Conservation (phyloP, 208 protist species). For the Crithidia bombi region DNA sequence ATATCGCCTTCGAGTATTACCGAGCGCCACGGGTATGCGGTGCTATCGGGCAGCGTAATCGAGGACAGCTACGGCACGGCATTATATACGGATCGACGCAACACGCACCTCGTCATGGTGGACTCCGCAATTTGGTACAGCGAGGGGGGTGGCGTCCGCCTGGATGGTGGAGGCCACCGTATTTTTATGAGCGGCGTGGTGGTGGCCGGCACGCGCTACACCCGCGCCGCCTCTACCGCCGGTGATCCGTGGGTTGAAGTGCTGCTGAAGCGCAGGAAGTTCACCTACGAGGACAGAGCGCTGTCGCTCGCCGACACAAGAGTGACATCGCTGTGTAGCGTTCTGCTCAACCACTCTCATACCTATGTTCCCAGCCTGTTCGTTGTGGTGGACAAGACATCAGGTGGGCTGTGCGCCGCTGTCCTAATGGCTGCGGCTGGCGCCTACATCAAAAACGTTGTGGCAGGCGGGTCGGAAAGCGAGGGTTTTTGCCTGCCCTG, state of each 20-base stretch:
- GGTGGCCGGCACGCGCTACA: conserved; percentile 42
- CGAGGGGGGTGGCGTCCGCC: conserved; percentile 41
- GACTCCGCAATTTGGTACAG: conserved; percentile 43
- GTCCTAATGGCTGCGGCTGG: not conserved
- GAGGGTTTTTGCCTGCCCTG: conserved; percentile 50
- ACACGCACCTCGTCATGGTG: conserved; percentile 29
- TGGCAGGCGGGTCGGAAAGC: conserved; percentile 47
- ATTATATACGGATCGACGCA: conserved; percentile 30
- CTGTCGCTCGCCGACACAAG: conserved; percentile 1
- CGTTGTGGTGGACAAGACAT: too few species aligned
- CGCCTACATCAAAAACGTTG: conserved; percentile 13
- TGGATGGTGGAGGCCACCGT: conserved; percentile 34
- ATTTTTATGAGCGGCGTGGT: conserved; percentile 34
- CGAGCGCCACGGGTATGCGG: conserved; percentile 12
- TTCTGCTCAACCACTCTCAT: conserved; percentile 36
- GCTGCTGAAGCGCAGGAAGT: not conserved
- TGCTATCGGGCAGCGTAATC: conserved; percentile 25
- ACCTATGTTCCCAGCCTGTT: not conserved
- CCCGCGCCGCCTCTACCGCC: not conserved
- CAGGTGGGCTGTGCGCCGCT: not conserved
- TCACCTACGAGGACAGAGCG: not conserved
- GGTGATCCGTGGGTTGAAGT: not conserved
- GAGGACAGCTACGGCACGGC: conserved; percentile 41
- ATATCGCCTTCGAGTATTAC: not conserved
- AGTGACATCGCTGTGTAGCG: conserved; percentile 41